A percentile compares a stretch with the other conserved stretches of the same genome.
These are phyloP conservation scores for Pascua sp. DNA, from an alignment of 1,284 basidiomycete genomes.

Conservation along the genomic window DNA sequence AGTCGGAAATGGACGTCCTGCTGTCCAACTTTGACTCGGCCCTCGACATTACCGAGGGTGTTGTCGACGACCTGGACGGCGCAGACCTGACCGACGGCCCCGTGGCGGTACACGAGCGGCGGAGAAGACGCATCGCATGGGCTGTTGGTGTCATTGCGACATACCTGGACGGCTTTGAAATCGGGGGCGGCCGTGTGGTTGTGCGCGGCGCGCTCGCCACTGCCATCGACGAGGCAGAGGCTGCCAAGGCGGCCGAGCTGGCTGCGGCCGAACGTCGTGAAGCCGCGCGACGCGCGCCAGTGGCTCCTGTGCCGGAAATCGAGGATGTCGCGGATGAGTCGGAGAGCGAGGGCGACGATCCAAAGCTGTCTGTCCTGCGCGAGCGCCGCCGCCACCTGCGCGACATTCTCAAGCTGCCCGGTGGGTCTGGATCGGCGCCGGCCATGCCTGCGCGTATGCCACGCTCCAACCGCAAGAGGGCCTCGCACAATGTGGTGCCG, in stretches of 20 bases:
- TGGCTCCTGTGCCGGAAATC: slow-evolving; percentile 44
- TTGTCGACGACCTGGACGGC: slow-evolving; percentile 62
- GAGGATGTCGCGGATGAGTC: slow-evolving; percentile 57
- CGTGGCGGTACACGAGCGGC: slow-evolving; percentile 45
- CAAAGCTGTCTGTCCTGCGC: slow-evolving; percentile 71
- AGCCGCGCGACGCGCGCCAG: slow-evolving; percentile 12
- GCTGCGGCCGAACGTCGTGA: slow-evolving; percentile 26
- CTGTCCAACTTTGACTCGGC: slow-evolving; percentile 57
- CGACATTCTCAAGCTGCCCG: slow-evolving; percentile 35
- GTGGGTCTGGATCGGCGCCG: not conserved
- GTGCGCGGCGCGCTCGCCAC: slow-evolving; percentile 61
- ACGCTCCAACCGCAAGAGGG: slow-evolving; percentile 1
- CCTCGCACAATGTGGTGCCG: slow-evolving; percentile 56
- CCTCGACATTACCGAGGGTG: slow-evolving; percentile 62
- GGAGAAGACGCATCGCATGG: slow-evolving; percentile 74
- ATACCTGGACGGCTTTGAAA: slow-evolving; percentile 71
- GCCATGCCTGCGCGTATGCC: not conserved
- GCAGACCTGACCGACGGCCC: slow-evolving; percentile 54
- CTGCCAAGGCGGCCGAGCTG: slow-evolving; percentile 51
- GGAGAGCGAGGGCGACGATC: slow-evolving; percentile 58
- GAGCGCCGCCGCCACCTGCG: slow-evolving; percentile 47
- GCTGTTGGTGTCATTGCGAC: slow-evolving; percentile 66
- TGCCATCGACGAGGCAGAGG: slow-evolving; percentile 68
- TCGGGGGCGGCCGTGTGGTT: slow-evolving; percentile 56
- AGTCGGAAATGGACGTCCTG: slow-evolving; percentile 73